These are phyloP conservation scores for Leptoxyphium fumago DNA, from an alignment of 2,329 filamentous ascomycete species.

Conservation along the genomic window DNA sequence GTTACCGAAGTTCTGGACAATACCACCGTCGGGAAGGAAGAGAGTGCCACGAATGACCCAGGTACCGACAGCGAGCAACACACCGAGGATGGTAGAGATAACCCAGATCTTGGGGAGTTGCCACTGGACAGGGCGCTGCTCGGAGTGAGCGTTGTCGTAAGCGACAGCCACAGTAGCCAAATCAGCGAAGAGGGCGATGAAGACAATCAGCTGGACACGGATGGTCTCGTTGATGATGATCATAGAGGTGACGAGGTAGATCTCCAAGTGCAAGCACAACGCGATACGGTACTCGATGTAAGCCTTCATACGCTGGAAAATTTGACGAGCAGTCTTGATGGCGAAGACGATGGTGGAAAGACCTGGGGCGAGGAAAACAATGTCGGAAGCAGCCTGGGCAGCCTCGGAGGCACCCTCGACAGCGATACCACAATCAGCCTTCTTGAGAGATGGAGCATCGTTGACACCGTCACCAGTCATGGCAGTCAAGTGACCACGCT, in stretches of 20 bases:
- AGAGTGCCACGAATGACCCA: slow-evolving; percentile 60
- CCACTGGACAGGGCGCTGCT: slow-evolving; percentile 63
- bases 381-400: slow-evolving; percentile 58
- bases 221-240: slow-evolving; percentile 69
- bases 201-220: slow-evolving; percentile 58
- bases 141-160: slow-evolving; percentile 66
- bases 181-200: slow-evolving; percentile 67
- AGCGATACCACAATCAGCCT: slow-evolving; percentile 60
- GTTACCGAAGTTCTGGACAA: slow-evolving; percentile 60
- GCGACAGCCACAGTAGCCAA: slow-evolving; percentile 65
- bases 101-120: slow-evolving; percentile 72
- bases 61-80: slow-evolving; percentile 53
- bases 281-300: slow-evolving; percentile 68
- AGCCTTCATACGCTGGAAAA: slow-evolving; percentile 66
- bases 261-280: slow-evolving; percentile 57
- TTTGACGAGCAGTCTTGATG: slow-evolving; percentile 60
- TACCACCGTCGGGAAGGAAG: slow-evolving; percentile 54
- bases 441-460: slow-evolving; percentile 59
- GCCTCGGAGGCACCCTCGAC: slow-evolving; percentile 59
- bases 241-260: slow-evolving; percentile 65
- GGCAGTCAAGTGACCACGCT: slow-evolving; percentile 57
- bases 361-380: slow-evolving; percentile 60
- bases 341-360: slow-evolving; percentile 56
- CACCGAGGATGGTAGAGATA: slow-evolving; percentile 54
- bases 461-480: slow-evolving; percentile 69